These are phyloP conservation scores for Coniochaeta prunicola DNA, from an alignment of 2,329 filamentous ascomycete genomes.

Conservation along the genomic window DNA sequence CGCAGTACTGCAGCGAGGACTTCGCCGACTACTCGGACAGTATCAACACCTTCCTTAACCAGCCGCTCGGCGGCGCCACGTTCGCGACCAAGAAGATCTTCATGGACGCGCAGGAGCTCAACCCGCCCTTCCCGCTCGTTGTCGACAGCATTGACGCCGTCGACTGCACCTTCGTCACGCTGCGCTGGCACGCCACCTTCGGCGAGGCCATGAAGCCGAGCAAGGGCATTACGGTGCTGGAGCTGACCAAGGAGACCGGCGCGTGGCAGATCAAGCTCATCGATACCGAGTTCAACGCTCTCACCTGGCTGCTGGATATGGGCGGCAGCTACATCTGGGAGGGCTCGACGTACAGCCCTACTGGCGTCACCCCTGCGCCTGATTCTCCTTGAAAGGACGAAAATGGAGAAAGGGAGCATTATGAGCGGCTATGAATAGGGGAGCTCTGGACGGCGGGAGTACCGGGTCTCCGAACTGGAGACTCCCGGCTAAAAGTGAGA, in stretches of 20 bases:
- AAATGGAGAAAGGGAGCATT: background rate
- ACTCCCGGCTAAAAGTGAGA: background rate
- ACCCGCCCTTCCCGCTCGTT: conserved; percentile 20
- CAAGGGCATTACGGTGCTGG: conserved; percentile 22
- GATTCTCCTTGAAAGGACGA: background rate
- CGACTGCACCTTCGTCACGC: conserved; percentile 18
- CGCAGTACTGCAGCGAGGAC: conserved; percentile 19
- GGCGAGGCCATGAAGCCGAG: conserved; percentile 20
- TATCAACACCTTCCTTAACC: conserved; percentile 23
- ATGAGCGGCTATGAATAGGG: background rate
- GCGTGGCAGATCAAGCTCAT: conserved; percentile 21
- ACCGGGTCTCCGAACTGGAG: background rate
- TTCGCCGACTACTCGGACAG: conserved; percentile 24
- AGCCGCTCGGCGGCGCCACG: conserved; percentile 20
- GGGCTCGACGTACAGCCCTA: conserved; percentile 5
- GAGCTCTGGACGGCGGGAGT: background rate
- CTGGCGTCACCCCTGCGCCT: background rate
- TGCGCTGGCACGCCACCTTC: conserved; percentile 23
- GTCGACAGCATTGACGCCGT: conserved; percentile 21
- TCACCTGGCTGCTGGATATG: conserved; percentile 22
- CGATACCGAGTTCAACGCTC: conserved; percentile 23
- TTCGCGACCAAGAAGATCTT: conserved; percentile 24
- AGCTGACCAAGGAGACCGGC: conserved; percentile 17
- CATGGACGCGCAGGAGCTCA: conserved; percentile 19
- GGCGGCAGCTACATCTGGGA: conserved; percentile 22